These are phyloP conservation scores for Beta corolliflora DNA, from an alignment of 179 eudicot genomes.

Conservation along the genomic window DNA sequence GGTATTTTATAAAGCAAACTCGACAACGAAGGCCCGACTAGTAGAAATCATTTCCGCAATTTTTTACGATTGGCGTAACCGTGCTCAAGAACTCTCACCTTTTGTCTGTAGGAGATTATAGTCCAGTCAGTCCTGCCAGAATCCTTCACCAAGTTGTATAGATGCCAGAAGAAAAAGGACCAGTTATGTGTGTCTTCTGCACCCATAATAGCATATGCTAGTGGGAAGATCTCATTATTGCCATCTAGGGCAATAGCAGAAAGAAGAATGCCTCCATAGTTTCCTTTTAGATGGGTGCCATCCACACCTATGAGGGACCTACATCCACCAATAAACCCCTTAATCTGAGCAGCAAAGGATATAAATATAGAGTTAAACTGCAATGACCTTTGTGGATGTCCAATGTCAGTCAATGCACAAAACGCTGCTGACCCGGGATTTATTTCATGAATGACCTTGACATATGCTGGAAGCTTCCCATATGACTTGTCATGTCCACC, in stretches of 20 bases:
- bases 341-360: neutral
- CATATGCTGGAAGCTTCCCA: neutral
- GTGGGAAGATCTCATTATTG: neutral
- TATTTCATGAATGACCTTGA: neutral
- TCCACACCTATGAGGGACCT: neutral
- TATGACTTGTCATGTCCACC: too few relatives aligned
- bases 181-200: neutral
- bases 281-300: neutral
- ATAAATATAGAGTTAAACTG: neutral
- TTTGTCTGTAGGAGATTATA: neutral
- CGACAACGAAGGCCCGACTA: too few relatives aligned
- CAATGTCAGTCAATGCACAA: neutral
- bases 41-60: too few relatives aligned
- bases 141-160: neutral
- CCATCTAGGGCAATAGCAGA: neutral
- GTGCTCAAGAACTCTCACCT: too few relatives aligned
- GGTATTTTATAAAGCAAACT: too few relatives aligned
- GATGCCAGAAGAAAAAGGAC: neutral
- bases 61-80: too few relatives aligned
- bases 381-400: neutral
- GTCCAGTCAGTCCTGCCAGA: neutral
- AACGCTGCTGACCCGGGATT: neutral
- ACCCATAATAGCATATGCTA: neutral
- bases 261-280: neutral
- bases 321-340: neutral